Evolutionary conservation across 768 basidiomycete species (phyloP).

Genomic region (Pleurotus tuber-regium): DNA sequence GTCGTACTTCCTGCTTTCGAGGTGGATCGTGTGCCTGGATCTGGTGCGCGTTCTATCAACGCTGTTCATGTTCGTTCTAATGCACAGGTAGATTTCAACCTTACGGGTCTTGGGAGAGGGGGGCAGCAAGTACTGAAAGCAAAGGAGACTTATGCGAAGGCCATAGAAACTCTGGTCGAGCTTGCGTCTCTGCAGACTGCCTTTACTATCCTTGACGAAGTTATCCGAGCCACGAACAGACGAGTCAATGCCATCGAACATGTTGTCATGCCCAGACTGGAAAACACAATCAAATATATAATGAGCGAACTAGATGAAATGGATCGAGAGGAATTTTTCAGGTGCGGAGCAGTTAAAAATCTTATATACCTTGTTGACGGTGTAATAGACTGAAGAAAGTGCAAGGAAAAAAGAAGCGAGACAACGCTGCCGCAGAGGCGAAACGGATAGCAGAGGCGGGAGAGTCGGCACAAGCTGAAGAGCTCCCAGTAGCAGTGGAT

Average conservation of each 20-base stretch:
- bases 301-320: conserved; percentile 97
- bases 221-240: conserved; percentile 98
- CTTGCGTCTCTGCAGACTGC: conserved; percentile 96
- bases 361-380: background rate
- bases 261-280: conserved; percentile 90
- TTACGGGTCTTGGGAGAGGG: conserved; percentile 95
- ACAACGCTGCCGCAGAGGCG: conserved; percentile 48
- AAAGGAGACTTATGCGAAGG: conserved; percentile 98
- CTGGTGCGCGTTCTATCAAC: conserved; percentile 46
- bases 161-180: conserved; percentile 95
- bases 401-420: conserved; percentile 94
- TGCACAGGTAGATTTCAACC: conserved; percentile 74
- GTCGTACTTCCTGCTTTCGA: conserved; percentile 96
- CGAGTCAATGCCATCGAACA: conserved; percentile 99
- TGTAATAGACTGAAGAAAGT: conserved; percentile 86
- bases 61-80: background rate
- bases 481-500: conserved; percentile 13
- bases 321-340: conserved; percentile 95
- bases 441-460: conserved; percentile 19
- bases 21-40: conserved; percentile 80
- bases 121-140: conserved; percentile 94
- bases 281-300: conserved; percentile 98
- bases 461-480: background rate
- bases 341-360: conserved; percentile 41
- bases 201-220: conserved; percentile 97